Conservation (phyloP, 306 rosid species). For the Notholithocarpus densiflorus region DNA sequence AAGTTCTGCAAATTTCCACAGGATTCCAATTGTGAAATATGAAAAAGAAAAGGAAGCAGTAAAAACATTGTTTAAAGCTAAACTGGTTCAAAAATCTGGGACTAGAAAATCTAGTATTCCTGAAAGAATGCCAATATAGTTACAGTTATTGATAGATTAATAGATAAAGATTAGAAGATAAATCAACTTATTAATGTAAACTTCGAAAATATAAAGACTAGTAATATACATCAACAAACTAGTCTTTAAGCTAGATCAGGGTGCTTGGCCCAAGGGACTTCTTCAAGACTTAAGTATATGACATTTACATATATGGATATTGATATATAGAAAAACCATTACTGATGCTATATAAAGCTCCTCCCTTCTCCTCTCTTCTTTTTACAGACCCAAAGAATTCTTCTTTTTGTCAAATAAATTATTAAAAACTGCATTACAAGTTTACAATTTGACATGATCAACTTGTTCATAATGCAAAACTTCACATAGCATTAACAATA, state of each 20-base stretch:
- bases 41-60: not conserved
- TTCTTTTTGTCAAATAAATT: not conserved
- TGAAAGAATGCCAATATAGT: not conserved
- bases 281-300: not conserved
- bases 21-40: conserved; percentile 5
- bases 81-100: not conserved
- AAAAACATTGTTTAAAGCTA: not conserved
- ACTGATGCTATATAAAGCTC: not conserved
- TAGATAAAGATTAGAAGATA: not conserved
- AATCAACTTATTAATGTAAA: not conserved
- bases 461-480: not conserved
- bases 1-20: conserved; percentile 49
- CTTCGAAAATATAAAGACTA: not conserved
- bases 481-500: not conserved
- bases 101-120: not conserved
- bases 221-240: not conserved
- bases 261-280: not conserved
- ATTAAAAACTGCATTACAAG: not conserved
- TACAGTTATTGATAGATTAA: not conserved
- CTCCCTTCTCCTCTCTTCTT: not conserved
- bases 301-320: not conserved
- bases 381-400: not conserved
- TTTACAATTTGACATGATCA: not conserved
- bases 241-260: not conserved
- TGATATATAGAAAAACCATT: not conserved